Conservation (phyloP, 106 monocot genomes). For the Dendrobium nobile region DNA sequence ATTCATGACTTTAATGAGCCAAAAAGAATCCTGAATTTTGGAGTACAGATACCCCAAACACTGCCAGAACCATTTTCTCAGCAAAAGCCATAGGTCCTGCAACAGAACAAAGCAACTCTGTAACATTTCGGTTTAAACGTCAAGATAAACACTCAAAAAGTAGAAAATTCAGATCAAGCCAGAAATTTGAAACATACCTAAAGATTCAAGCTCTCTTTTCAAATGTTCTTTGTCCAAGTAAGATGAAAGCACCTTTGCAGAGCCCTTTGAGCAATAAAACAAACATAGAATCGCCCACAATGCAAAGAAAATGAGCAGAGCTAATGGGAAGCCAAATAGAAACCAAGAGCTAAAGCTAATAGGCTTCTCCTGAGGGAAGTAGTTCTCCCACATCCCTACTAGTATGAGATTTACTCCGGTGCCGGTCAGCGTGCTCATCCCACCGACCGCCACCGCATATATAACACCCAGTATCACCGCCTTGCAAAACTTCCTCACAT, state of each 20-base stretch:
- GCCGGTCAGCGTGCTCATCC: conserved; percentile 79
- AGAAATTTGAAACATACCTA: conserved; percentile 34
- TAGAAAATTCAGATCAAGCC: not conserved
- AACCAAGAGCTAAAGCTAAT: conserved; percentile 87
- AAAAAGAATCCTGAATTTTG: too few relatives aligned
- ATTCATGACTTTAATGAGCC: too few relatives aligned
- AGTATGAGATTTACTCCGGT: conserved; percentile 80
- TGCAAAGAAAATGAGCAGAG: conserved; percentile 58
- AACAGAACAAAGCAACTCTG: not conserved
- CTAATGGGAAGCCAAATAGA: conserved; percentile 75
- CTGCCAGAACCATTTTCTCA: conserved; percentile 83
- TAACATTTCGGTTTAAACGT: not conserved
- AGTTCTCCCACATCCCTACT: conserved; percentile 79
- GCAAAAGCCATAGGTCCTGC: conserved; percentile 94
- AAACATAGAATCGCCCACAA: conserved; percentile 68
- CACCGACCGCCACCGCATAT: conserved; percentile 72
- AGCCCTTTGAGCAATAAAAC: conserved; percentile 51
- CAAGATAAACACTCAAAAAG: not conserved
- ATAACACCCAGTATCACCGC: conserved; percentile 76
- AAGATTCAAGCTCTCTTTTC: conserved; percentile 60
- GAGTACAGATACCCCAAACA: conserved; percentile 53
- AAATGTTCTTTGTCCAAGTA: conserved; percentile 66
- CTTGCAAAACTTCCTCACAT: conserved; percentile 50
- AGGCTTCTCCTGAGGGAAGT: conserved; percentile 56
- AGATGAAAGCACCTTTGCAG: conserved; percentile 36